Conservation (phyloP, 495 filamentous ascomycete genomes). For the Rhypophila decipiens region DNA sequence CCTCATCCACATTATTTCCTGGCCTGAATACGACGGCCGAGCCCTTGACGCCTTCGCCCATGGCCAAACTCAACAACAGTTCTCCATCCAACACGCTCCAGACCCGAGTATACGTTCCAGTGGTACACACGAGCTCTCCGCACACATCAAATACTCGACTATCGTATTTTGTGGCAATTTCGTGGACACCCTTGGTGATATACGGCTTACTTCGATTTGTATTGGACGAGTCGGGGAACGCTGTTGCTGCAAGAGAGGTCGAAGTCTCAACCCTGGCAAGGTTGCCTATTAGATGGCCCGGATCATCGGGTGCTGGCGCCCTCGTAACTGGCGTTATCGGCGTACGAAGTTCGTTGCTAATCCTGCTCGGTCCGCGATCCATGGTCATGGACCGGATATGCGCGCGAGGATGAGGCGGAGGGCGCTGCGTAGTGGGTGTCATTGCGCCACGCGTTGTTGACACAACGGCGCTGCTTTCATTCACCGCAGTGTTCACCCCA, state of each 20-base stretch:
- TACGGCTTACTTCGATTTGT: constrained; percentile 78
- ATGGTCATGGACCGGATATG: constrained; percentile 48
- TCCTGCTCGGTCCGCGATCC: constrained; percentile 31
- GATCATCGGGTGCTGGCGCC: constrained; percentile 13
- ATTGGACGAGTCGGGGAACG: constrained; percentile 76
- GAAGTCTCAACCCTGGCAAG: constrained; percentile 14
- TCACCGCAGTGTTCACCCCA: constrained; percentile 26
- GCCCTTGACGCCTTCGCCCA: constrained; percentile 72
- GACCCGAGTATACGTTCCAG: constrained; percentile 73
- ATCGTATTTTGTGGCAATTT: constrained; percentile 82
- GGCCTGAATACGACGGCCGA: constrained; percentile 83
- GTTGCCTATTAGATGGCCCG: constrained; percentile 18
- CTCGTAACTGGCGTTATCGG: constrained; percentile 18
- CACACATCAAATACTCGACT: constrained; percentile 79
- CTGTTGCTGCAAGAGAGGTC: constrained; percentile 14
- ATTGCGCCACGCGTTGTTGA: constrained; percentile 47
- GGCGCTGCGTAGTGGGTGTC: constrained; percentile 42
- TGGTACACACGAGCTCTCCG: constrained; percentile 80
- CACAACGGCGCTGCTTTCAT: constrained; percentile 17
- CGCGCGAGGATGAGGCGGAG: constrained; percentile 29
- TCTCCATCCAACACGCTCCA: constrained; percentile 84
- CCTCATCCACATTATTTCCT: constrained; percentile 61
- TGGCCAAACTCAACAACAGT: constrained; percentile 68
- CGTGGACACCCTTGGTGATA: constrained; percentile 58
- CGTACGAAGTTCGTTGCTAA: constrained; percentile 28